These are phyloP conservation scores for Xylariaceae sp. DNA, from an alignment of 2,329 filamentous ascomycete genomes.

Conservation along the genomic window DNA sequence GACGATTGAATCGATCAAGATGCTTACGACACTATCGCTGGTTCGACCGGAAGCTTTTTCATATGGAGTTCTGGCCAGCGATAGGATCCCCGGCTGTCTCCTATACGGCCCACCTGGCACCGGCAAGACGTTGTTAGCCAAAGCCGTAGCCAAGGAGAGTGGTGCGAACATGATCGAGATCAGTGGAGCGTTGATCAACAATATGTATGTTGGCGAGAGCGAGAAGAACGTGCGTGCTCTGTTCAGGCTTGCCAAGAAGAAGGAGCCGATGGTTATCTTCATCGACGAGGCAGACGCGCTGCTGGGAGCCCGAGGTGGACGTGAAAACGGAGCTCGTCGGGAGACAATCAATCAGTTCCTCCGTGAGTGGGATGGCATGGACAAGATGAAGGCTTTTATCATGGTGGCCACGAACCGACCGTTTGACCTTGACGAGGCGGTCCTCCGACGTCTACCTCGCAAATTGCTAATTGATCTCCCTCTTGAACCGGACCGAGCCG, in stretches of 20 bases:
- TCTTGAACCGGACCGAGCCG: conserved; percentile 66
- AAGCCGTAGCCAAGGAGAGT: conserved; percentile 71
- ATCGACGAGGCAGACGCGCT: conserved; percentile 97
- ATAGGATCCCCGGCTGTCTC: conserved; percentile 88
- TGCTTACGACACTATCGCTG: conserved; percentile 85
- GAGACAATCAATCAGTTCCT: conserved; percentile 97
- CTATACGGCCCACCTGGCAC: conserved; percentile 88
- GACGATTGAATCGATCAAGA: conserved; percentile 86
- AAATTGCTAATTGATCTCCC: conserved; percentile 77
- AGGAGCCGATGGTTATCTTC: conserved; percentile 92
- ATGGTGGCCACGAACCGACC: conserved; percentile 98
- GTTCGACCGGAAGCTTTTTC: conserved; percentile 91
- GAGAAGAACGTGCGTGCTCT: conserved; percentile 96
- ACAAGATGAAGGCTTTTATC: conserved; percentile 84
- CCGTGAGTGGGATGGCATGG: conserved; percentile 94
- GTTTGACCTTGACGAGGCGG: conserved; percentile 90
- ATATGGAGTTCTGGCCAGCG: conserved; percentile 89
- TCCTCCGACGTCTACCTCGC: conserved; percentile 76
- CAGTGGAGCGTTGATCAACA: conserved; percentile 87
- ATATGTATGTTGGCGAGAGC: conserved; percentile 94
- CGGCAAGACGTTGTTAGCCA: conserved; percentile 73
- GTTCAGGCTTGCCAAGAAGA: conserved; percentile 88
- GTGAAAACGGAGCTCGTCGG: conserved; percentile 73
- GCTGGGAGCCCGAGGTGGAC: conserved; percentile 75
- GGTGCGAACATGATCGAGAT: conserved; percentile 82